These are phyloP conservation scores for Debaryomyces sp. DNA, from an alignment of 1,139 yeast species.

Conservation along the genomic window DNA sequence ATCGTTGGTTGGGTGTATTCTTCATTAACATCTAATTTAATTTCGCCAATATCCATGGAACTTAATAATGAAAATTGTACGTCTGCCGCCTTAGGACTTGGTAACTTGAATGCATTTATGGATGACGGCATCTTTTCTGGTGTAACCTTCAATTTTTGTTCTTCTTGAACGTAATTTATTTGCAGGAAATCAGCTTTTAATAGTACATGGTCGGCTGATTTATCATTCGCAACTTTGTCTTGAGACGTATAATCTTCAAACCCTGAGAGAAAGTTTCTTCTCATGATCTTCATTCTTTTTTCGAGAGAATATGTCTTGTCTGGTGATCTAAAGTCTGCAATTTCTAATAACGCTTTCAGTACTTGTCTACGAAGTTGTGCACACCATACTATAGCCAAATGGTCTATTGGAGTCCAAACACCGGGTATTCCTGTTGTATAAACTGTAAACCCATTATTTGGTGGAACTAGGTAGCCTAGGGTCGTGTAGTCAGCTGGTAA, in stretches of 20 bases:
- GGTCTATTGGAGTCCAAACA: conserved; percentile 96
- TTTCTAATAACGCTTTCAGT: conserved; percentile 60
- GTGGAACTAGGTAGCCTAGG: conserved; percentile 71
- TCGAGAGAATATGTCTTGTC: conserved; percentile 51
- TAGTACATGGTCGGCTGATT: conserved; percentile 14
- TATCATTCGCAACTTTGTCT: conserved; percentile 21
- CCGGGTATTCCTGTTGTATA: conserved; percentile 85
- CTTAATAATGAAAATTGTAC: conserved; percentile 20
- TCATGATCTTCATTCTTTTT: conserved; percentile 60
- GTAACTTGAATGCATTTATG: conserved; percentile 15
- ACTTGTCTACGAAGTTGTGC: conserved; percentile 74
- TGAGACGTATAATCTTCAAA: conserved; percentile 46
- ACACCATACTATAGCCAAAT: conserved; percentile 97
- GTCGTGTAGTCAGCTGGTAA: conserved; percentile 94
- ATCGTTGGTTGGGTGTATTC: conserved; percentile 11
- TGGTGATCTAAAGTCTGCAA: conserved; percentile 51
- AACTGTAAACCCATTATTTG: conserved; percentile 76
- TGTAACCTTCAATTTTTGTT: conserved; percentile 17
- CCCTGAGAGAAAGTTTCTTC: conserved; percentile 57
- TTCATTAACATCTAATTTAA: conserved; percentile 9
- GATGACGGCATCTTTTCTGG: conserved; percentile 7
- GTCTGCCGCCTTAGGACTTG: background rate
- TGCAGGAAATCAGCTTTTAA: conserved; percentile 32
- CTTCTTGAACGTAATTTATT: conserved; percentile 26
- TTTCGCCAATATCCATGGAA: conserved; percentile 12